Evolutionary conservation across 371 early-diverging fungal genomes (phyloP).

Genomic region (Synchytrium microbalum): DNA sequence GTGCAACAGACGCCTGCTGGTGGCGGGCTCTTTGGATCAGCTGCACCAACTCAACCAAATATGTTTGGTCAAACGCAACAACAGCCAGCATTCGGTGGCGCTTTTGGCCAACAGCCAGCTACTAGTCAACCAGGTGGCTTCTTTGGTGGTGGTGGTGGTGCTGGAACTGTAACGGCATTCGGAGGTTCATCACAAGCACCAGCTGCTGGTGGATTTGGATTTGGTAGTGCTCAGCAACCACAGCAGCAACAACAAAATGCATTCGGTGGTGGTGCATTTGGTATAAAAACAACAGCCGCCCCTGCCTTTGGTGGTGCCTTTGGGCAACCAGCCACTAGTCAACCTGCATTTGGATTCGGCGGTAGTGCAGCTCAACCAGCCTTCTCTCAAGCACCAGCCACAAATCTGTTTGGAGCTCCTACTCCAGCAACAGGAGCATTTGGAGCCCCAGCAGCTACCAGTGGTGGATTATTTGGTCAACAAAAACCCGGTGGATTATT

Average conservation of each 20-base stretch:
- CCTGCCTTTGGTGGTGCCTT: conserved; percentile 13
- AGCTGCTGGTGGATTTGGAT: conserved; percentile 7
- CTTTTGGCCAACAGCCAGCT: neutral
- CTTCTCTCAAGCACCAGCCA: conserved; percentile 19
- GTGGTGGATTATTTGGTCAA: neutral
- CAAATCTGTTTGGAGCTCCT: conserved; percentile 22
- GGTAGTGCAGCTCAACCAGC: conserved; percentile 20
- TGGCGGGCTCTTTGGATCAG: conserved; percentile 4
- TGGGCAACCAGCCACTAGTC: conserved; percentile 10
- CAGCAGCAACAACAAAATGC: conserved; percentile 18
- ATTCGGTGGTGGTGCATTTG: conserved; percentile 29
- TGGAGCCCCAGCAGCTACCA: conserved; percentile 8
- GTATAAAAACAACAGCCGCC: conserved; percentile 14
- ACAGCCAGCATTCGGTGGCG: neutral
- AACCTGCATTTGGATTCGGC: conserved; percentile 26
- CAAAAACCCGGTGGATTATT: conserved; percentile 3
- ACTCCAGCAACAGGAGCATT: conserved; percentile 8
- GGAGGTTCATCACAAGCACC: neutral
- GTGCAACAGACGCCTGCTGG: neutral
- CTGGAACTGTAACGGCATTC: neutral
- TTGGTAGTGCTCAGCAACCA: conserved; percentile 4
- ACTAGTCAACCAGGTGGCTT: neutral
- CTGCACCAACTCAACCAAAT: neutral
- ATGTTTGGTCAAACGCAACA: neutral
- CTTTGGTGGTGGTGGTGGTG: neutral